Conservation (phyloP, 306 rosid genomes). For the Gleditsia sinensis region DNA sequence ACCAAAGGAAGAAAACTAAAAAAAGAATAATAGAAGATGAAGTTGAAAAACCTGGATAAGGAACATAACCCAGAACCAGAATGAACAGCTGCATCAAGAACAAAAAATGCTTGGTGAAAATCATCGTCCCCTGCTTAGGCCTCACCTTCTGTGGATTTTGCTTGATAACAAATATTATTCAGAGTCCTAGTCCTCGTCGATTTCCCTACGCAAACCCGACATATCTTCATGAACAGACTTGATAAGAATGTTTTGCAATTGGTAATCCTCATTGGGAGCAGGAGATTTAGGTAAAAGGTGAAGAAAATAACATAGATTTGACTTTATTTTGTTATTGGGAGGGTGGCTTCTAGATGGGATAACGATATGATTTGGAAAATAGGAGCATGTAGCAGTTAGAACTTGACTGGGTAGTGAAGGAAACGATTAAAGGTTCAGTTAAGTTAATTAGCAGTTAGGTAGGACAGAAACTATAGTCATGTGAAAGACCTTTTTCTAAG, state of each 20-base stretch:
- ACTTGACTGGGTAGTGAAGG: background rate
- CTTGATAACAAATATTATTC: constrained; percentile 20
- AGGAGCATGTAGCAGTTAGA: constrained; percentile 34
- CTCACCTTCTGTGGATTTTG: constrained; percentile 14
- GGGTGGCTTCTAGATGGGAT: constrained; percentile 31
- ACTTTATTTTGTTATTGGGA: constrained; percentile 25
- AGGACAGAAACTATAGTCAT: constrained; percentile 12
- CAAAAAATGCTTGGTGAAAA: constrained; percentile 10
- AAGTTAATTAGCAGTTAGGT: constrained; percentile 8
- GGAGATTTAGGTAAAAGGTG: background rate
- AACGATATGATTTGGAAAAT: background rate
- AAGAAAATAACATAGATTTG: background rate
- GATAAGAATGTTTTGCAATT: background rate
- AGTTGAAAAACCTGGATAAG: constrained; percentile 39
- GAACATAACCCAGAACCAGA: constrained; percentile 11
- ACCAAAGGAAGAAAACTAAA: no score
- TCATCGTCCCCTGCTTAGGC: constrained; percentile 19
- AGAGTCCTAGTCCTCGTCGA: constrained; percentile 16
- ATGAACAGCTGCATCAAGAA: constrained; percentile 27
- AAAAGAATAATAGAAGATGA: constrained; percentile 4
- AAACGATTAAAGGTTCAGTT: background rate
- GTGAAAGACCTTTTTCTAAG: constrained; percentile 30
- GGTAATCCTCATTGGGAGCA: background rate
- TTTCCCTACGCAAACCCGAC: constrained; percentile 11
- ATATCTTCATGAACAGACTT: constrained; percentile 11